Base-by-base conservation (phyloP, 169 alveolate species). In the Cryptosporidium xiaoi region DNA sequence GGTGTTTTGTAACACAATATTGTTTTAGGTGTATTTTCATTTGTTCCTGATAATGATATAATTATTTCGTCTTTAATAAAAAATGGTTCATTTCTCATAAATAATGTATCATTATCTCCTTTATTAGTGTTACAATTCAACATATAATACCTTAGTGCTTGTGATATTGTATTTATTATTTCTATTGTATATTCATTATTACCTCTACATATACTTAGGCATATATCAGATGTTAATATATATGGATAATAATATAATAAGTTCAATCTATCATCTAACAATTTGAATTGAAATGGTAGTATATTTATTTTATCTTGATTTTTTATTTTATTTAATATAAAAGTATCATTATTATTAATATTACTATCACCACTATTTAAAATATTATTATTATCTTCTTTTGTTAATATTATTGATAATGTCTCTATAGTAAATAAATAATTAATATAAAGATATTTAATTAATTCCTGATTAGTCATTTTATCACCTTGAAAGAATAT, bases 401-500 rank as follows among this genome's bases (percentile, higher is more conserved):
- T 77, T 36, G 65, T 34, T 18, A 62, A 77, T 8, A 46, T 77
- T 40, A 48, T 62, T 36, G 77, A 58, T 27, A 77, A 62, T 27
- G 71, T 50, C 24, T 77, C 87, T 20, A 77, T 60, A 20, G 33
- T 8, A 36, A 40, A 60, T 24, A 77, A 60, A 48, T 18, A 77
- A 18, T 34, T 77, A 6, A 62, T 60, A 60, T 77, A 77, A 18
- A 77, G 46, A 40, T 48, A 24, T 31, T 77, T 71, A 58, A 60
- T 62, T n/a, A 77, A 62, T 12, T 56, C 64, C 18, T 10, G 20
- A 20, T 7, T n/a, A 7, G 2, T 77, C 24, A 56, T 53, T 62
- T n/a, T 77, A 60, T 77, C 87, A 15, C 71, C 87, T 36, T 77
- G 87, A 77, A 60, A 77, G 16, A 77, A 77, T 46, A 77, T 29